Conservation (phyloP, 2,329 filamentous ascomycete species). For the Aureobasidium sp. region DNA sequence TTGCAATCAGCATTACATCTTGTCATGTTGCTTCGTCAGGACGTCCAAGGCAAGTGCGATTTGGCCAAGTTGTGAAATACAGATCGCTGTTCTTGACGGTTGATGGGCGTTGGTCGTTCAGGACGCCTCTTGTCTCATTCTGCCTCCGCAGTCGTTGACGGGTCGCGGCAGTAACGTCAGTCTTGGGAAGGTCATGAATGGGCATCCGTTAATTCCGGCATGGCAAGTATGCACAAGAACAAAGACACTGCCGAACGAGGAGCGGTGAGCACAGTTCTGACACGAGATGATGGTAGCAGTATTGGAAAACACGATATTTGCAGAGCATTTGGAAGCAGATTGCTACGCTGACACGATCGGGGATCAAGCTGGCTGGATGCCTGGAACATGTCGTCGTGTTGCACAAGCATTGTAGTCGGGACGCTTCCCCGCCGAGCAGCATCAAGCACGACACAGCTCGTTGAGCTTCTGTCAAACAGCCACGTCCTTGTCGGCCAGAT, state of each 20-base stretch:
- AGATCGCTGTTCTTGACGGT: slow-evolving; percentile 6
- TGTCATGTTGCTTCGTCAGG: no score
- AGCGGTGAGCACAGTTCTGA: background rate
- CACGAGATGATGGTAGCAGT: background rate
- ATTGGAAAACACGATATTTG: background rate
- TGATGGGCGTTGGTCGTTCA: background rate
- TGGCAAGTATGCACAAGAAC: slow-evolving; percentile 5
- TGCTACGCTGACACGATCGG: slow-evolving; percentile 9
- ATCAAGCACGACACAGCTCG: no score
- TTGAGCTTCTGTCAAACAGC: background rate
- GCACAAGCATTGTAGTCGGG: background rate
- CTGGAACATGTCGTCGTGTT: background rate
- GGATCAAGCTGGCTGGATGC: background rate
- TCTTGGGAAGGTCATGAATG: background rate
- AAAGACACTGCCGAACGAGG: background rate
- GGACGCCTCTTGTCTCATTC: slow-evolving; percentile 15
- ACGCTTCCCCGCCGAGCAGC: background rate
- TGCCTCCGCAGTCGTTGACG: slow-evolving; percentile 13
- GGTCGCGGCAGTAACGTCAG: slow-evolving; percentile 12
- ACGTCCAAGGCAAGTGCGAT: background rate
- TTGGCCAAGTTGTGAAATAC: slow-evolving; percentile 4
- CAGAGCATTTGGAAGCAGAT: slow-evolving; percentile 1
- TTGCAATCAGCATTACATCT: no score
- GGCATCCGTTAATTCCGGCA: slow-evolving; percentile 3
- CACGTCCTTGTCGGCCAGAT: background rate